Percentiles rank a stretch among this genome's conserved stretches.
Evolutionary conservation across 805 yeast genomes (phyloP).

Genomic region (Candida palmyrensis): DNA sequence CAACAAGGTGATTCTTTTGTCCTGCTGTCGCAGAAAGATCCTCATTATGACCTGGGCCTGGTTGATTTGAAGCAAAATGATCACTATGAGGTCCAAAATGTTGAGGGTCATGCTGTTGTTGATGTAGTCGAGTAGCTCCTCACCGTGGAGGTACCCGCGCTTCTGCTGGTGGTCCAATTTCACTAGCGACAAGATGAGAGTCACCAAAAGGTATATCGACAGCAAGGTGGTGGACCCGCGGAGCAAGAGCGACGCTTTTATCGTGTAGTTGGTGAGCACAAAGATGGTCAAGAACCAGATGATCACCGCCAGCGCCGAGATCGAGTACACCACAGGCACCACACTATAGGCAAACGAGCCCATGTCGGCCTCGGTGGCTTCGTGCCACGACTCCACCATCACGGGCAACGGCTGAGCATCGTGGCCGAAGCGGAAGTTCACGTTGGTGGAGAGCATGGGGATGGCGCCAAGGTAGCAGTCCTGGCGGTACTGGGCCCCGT

Average conservation of each 20-base stretch:
- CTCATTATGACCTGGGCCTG: conserved; percentile 72
- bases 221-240: conserved; percentile 47
- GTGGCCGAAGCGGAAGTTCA: conserved; percentile 24
- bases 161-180: conserved; percentile 44
- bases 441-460: conserved; percentile 37
- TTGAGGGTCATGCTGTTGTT: conserved; percentile 42
- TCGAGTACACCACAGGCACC: conserved; percentile 56
- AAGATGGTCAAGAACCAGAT: conserved; percentile 59
- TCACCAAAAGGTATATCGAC: conserved; percentile 48
- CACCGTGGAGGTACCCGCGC: conserved; percentile 39
- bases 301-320: conserved; percentile 61
- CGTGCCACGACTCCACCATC: conserved; percentile 45
- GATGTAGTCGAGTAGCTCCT: conserved; percentile 39
- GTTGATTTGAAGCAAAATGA: conserved; percentile 53
- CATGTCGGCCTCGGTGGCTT: conserved; percentile 27
- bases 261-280: conserved; percentile 60
- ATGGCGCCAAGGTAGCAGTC: conserved; percentile 23
- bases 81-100: conserved; percentile 53
- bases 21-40: conserved; percentile 60
- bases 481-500: conserved; percentile 22
- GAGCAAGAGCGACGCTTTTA: conserved; percentile 52
- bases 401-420: conserved; percentile 35
- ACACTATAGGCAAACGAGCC: conserved; percentile 52
- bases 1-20: conserved; percentile 56
- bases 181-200: conserved; percentile 44